Evolutionary conservation across 441 rosid species (phyloP).

Genomic region (Erysimum cheiri): DNA sequence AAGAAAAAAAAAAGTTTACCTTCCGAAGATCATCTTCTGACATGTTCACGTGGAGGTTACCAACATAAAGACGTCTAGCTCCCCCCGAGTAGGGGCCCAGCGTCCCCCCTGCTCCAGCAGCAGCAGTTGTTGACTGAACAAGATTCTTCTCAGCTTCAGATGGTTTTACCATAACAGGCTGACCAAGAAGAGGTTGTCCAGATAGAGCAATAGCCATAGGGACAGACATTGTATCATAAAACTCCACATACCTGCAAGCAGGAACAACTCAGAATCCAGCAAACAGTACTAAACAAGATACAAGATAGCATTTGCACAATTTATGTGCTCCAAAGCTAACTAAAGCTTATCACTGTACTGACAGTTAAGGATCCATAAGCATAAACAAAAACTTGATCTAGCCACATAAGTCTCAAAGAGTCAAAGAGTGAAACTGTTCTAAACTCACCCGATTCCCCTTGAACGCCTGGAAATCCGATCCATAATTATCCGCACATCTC

Average conservation of each 20-base stretch:
- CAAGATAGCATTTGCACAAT: not conserved
- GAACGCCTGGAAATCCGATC: conserved; percentile 98
- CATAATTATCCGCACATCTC: conserved; percentile 97
- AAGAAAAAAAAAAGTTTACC: conserved; percentile 46
- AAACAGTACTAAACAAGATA: conserved; percentile 24
- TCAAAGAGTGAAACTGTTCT: conserved; percentile 2
- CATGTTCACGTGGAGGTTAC: conserved; percentile 88
- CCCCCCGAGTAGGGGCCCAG: conserved; percentile 85
- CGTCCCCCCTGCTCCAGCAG: conserved; percentile 65
- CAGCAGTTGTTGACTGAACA: conserved; percentile 87
- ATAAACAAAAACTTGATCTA: conserved; percentile 2
- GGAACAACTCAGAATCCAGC: conserved; percentile 32
- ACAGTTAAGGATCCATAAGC: not conserved
- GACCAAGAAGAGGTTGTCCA: conserved; percentile 96
- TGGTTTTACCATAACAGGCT: conserved; percentile 98
- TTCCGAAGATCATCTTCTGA: conserved; percentile 92
- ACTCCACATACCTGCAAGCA: conserved; percentile 79
- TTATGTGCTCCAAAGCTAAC: conserved; percentile 2
- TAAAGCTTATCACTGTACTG: conserved; percentile 6
- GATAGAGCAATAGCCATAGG: conserved; percentile 99
- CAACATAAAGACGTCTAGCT: conserved; percentile 93
- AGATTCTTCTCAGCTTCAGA: conserved; percentile 99
- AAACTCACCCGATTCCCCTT: conserved; percentile 88
- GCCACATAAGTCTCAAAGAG: conserved; percentile 1
- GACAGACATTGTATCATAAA: conserved; percentile 97